A percentile compares a stretch with the other conserved stretches of the same genome.
These are phyloP conservation scores for Aegilops tauschii DNA, from an alignment of 176 grass and related monocot species.

Conservation along the genomic window DNA sequence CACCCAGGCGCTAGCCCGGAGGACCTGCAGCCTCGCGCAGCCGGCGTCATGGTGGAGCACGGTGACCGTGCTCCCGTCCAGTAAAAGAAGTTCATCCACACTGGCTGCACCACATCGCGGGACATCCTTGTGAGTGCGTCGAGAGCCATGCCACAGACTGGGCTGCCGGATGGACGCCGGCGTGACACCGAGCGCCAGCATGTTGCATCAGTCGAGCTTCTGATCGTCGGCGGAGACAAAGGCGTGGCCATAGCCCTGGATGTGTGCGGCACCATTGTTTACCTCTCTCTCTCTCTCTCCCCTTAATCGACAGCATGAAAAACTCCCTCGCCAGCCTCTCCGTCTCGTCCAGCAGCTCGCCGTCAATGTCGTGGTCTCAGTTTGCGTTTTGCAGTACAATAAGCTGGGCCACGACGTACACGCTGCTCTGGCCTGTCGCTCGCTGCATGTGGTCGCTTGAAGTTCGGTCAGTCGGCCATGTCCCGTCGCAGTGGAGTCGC, in stretches of 20 bases:
- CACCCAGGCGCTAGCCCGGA: slow-evolving; percentile 47
- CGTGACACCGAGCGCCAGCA: slow-evolving; percentile 33
- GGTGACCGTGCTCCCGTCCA: slow-evolving; percentile 72
- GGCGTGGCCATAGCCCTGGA: no score
- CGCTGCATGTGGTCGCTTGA: no score
- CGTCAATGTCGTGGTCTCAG: slow-evolving; percentile 56
- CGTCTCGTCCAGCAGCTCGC: slow-evolving; percentile 54
- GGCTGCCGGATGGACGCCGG: slow-evolving; percentile 56
- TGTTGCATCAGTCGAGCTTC: no score
- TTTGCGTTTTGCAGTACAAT: no score
- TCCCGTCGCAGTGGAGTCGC: no score
- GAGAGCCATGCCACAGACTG: slow-evolving; percentile 50
- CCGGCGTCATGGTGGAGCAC: slow-evolving; percentile 76
- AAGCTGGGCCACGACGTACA: no score
- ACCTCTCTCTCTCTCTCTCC: no score
- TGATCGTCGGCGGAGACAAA: no score
- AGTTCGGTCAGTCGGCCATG: no score
- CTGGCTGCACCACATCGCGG: slow-evolving; percentile 73
- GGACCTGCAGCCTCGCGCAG: slow-evolving; percentile 52
- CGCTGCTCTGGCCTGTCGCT: no score
- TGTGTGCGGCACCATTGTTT: no score
- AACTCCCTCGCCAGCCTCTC: slow-evolving; percentile 51
- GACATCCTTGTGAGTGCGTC: slow-evolving; percentile 54
- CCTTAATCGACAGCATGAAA: slow-evolving; percentile 66
- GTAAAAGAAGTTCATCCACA: slow-evolving; percentile 81